phyloP scores from a whole-genome alignment of 192 early-diverging fungal species.

The Umbelopsis vinacea region DNA sequence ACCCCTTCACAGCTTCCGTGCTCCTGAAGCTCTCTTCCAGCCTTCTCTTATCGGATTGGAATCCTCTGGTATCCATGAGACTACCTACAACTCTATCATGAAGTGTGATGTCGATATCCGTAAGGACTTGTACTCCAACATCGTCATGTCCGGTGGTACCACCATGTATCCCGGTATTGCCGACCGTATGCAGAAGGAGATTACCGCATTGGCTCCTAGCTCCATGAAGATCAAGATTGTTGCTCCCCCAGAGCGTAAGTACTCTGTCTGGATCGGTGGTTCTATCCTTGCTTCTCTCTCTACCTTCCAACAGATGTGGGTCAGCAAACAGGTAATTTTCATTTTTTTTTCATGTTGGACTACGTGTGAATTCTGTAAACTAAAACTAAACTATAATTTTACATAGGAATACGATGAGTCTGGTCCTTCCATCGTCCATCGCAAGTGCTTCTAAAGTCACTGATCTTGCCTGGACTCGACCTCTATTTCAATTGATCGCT shows the following conservation, averaged over 20 bases:
- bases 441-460: constrained; percentile 55
- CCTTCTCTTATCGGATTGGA: constrained; percentile 91
- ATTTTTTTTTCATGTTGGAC: constrained; percentile 48
- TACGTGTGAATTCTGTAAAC: background rate
- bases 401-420: constrained; percentile 50
- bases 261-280: constrained; percentile 98
- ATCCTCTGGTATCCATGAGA: constrained; percentile 94
- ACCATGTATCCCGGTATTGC: constrained; percentile 97
- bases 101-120: constrained; percentile 96
- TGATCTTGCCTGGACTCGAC: background rate
- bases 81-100: constrained; percentile 95
- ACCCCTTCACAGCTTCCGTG: constrained; percentile 73
- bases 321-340: constrained; percentile 95
- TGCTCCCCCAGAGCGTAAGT: constrained; percentile 96
- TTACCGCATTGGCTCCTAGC: constrained; percentile 89
- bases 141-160: constrained; percentile 94
- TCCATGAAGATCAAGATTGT: constrained; percentile 96
- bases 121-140: constrained; percentile 94
- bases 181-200: constrained; percentile 96
- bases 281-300: constrained; percentile 94
- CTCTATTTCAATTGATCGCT: background rate
- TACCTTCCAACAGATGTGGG: constrained; percentile 98
- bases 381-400: background rate
- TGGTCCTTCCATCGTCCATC: constrained; percentile 62
- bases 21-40: constrained; percentile 98